phyloP scores from a whole-genome alignment of 352 stramenopile genomes.

The Blastocystis hominis region DNA sequence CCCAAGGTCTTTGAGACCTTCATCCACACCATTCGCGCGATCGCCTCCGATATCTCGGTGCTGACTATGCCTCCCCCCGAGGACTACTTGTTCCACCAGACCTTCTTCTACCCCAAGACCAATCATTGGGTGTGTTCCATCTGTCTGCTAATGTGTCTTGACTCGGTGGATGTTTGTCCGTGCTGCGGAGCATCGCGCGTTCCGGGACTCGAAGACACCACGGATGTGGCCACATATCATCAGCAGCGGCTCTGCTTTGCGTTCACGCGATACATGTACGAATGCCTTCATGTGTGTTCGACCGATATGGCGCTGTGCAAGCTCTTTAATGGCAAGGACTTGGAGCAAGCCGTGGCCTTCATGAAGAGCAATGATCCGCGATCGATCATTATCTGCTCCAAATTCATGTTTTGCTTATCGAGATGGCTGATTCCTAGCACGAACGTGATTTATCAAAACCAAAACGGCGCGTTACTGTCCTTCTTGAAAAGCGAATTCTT shows the following conservation, averaged over 20 bases:
- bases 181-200: constrained; percentile 13
- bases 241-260: constrained; percentile 6
- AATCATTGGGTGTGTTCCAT: constrained; percentile 20
- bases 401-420: background rate
- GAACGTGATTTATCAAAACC: background rate
- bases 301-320: background rate
- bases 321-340: background rate
- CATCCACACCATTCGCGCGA: background rate
- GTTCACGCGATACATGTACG: background rate
- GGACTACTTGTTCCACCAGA: constrained; percentile 10
- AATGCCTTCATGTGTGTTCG: constrained; percentile 4
- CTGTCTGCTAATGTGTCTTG: background rate
- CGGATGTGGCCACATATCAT: background rate
- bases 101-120: background rate
- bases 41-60: background rate
- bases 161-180: background rate
- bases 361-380: background rate
- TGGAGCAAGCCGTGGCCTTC: background rate
- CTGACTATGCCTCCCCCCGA: background rate
- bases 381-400: constrained; percentile 29
- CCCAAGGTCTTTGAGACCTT: background rate
- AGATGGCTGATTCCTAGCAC: background rate
- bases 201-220: background rate
- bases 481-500: background rate
- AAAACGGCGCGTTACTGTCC: background rate